Conservation (phyloP, 2,329 filamentous ascomycete genomes). For the Pezicula rhizophila region DNA sequence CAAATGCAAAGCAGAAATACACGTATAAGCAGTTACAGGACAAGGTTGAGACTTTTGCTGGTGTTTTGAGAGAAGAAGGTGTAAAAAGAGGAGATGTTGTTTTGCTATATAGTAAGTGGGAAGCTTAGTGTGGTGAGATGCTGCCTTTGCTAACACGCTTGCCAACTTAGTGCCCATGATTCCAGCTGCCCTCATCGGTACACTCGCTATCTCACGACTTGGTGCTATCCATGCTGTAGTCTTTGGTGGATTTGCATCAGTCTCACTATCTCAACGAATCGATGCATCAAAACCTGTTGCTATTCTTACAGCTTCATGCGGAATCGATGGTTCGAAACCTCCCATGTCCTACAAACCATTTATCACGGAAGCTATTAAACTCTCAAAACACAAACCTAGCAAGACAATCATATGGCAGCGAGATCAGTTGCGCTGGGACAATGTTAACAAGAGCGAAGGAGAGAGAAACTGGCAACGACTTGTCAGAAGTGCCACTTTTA, state of each 20-base stretch:
- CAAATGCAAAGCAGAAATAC: slow-evolving; percentile 61
- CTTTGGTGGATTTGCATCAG: slow-evolving; percentile 83
- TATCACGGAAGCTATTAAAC: slow-evolving; percentile 64
- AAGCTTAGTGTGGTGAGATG: not conserved
- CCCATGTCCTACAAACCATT: slow-evolving; percentile 72
- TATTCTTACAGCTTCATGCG: slow-evolving; percentile 85
- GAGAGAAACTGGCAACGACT: slow-evolving; percentile 77
- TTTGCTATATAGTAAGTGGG: slow-evolving; percentile 71
- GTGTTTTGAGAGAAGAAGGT: slow-evolving; percentile 74
- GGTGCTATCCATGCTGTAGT: slow-evolving; percentile 89
- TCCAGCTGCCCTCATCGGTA: slow-evolving; percentile 78
- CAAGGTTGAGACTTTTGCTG: slow-evolving; percentile 77
- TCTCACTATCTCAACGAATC: slow-evolving; percentile 80
- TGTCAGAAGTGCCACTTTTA: slow-evolving; percentile 61
- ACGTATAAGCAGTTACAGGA: slow-evolving; percentile 71
- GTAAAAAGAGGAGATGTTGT: slow-evolving; percentile 81
- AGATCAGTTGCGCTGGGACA: slow-evolving; percentile 68
- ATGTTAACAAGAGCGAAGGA: slow-evolving; percentile 57
- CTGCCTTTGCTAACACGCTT: not conserved
- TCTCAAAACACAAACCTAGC: slow-evolving; percentile 64
- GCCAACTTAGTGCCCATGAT: slow-evolving; percentile 78
- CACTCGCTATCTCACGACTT: slow-evolving; percentile 73
- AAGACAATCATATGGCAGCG: slow-evolving; percentile 81
- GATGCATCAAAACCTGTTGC: slow-evolving; percentile 70
- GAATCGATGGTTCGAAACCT: slow-evolving; percentile 80